Conservation (phyloP, 805 yeast species). For the Candida morakotiae region DNA sequence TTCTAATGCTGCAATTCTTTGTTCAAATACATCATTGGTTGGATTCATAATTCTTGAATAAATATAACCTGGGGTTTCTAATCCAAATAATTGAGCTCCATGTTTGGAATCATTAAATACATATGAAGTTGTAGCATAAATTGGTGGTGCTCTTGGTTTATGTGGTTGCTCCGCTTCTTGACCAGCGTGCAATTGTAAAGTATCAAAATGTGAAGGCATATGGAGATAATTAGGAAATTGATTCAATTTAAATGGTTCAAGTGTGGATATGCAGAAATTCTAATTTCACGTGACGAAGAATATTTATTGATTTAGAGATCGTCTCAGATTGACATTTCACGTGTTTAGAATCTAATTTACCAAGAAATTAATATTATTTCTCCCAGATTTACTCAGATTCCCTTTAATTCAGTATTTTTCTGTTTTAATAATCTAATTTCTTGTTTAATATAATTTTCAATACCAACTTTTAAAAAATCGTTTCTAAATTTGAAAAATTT, state of each 20-base stretch:
- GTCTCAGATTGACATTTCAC: no score
- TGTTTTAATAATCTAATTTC: constrained; percentile 9
- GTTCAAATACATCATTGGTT: constrained; percentile 85
- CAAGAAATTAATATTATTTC: no score
- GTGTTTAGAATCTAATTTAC: not conserved
- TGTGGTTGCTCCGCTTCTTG: constrained; percentile 65
- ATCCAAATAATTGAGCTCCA: constrained; percentile 86
- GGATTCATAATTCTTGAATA: constrained; percentile 93
- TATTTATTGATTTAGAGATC: no score
- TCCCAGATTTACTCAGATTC: no score
- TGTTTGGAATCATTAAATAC: constrained; percentile 85
- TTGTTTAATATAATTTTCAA: constrained; percentile 25
- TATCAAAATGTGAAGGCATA: constrained; percentile 64
- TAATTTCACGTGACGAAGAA: not conserved
- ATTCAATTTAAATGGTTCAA: no score
- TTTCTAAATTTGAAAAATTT: constrained; percentile 52
- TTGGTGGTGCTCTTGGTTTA: constrained; percentile 87
- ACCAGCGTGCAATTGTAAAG: constrained; percentile 94
- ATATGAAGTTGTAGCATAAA: constrained; percentile 87
- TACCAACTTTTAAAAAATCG: constrained; percentile 31
- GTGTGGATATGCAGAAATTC: not conserved
- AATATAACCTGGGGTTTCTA: constrained; percentile 79
- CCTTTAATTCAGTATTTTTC: constrained; percentile 6
- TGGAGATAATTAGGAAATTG: not conserved
- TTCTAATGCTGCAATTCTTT: constrained; percentile 89